A percentile compares a stretch with the other conserved stretches of the same genome.
Conservation (phyloP, 441 rosid genomes). For the Flueggea neowawraea region DNA sequence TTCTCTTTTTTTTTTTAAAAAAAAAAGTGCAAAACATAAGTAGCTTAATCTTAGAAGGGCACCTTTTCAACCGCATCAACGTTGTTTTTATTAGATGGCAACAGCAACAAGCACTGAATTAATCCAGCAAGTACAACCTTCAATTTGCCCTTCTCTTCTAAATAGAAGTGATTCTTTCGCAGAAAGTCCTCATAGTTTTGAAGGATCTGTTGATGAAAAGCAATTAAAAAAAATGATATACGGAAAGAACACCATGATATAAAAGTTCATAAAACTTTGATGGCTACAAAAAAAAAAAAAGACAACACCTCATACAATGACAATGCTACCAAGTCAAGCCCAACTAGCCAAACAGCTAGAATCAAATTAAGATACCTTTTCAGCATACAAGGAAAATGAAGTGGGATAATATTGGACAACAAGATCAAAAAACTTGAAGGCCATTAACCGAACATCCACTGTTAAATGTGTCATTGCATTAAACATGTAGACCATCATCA, state of each 20-base stretch:
- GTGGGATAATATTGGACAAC: constrained; percentile 64
- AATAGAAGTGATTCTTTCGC: constrained; percentile 55
- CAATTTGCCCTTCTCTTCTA: constrained; percentile 76
- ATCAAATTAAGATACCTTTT: constrained; percentile 49
- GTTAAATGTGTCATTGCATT: constrained; percentile 75
- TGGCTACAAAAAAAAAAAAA: neutral
- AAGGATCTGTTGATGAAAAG: constrained; percentile 52
- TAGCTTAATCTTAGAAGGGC: neutral
- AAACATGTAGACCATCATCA: constrained; percentile 81
- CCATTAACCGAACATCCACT: constrained; percentile 86
- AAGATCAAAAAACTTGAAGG: constrained; percentile 74
- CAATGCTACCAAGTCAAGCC: too few relatives aligned
- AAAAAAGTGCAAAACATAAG: too few relatives aligned
- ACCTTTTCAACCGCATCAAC: constrained; percentile 43
- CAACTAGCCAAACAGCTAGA: neutral
- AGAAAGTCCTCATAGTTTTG: constrained; percentile 75
- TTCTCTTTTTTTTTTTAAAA: too few relatives aligned
- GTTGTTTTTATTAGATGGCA: constrained; percentile 45
- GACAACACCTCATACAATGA: neutral
- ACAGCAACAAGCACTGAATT: constrained; percentile 63
- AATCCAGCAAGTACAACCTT: constrained; percentile 70
- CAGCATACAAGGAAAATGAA: constrained; percentile 63
- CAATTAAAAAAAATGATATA: constrained; percentile 10
- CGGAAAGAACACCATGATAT: constrained; percentile 5
- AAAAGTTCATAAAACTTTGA: constrained; percentile 4